A percentile compares a stretch with the other conserved stretches of the same genome.
These are phyloP conservation scores for Aspergillus tubingensis DNA, from an alignment of 2,329 filamentous ascomycete species.

Conservation along the genomic window DNA sequence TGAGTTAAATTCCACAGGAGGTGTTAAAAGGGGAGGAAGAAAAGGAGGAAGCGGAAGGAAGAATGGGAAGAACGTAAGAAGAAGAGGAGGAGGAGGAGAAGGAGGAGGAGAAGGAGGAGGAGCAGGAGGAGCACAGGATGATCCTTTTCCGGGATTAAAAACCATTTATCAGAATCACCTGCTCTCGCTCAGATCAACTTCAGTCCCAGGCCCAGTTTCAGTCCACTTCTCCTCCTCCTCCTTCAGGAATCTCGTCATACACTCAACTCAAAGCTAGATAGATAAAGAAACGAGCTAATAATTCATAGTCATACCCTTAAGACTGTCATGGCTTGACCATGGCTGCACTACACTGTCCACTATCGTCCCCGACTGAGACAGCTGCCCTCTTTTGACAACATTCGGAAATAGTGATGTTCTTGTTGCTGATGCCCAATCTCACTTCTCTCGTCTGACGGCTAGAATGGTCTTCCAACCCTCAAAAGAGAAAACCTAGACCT, in stretches of 20 bases:
- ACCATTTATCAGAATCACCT: slow-evolving; percentile 9
- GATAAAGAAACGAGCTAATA: too few species aligned
- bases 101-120: not conserved
- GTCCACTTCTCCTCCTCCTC: too few species aligned
- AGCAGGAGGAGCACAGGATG: slow-evolving; percentile 4
- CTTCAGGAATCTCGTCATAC: too few species aligned
- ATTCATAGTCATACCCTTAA: not conserved
- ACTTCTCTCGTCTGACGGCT: too few species aligned
- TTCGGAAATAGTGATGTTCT: too few species aligned
- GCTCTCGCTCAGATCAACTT: not conserved
- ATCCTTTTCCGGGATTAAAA: slow-evolving; percentile 12
- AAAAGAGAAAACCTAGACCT: too few species aligned
- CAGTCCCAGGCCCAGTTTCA: too few species aligned
- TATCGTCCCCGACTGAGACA: not conserved
- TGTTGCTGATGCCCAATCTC: too few species aligned
- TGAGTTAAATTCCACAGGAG: not conserved
- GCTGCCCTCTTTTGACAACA: not conserved
- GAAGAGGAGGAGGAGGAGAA: not conserved
- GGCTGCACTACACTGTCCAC: not conserved
- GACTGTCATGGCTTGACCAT: not conserved
- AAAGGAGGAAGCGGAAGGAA: slow-evolving; percentile 4
- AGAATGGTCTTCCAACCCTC: too few species aligned
- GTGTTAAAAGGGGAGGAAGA: not conserved
- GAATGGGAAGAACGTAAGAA: slow-evolving; percentile 4
- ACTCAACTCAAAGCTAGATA: too few species aligned